Conservation (phyloP, 345 rosid species). For the Rhodomyrtus tomentosa region DNA sequence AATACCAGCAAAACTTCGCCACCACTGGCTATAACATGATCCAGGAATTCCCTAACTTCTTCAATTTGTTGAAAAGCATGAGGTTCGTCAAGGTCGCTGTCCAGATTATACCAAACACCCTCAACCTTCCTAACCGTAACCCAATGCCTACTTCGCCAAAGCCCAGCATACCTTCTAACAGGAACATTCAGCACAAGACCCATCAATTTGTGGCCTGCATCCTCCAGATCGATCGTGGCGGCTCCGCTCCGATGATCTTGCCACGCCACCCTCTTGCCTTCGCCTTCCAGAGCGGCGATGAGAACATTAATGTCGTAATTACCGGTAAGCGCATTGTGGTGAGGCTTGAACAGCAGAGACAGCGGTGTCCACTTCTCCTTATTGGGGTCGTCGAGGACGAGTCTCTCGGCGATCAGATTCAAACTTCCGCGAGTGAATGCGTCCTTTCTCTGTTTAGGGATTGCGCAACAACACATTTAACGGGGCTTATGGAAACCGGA, state of each 20-base stretch:
- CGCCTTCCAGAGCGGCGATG: constrained; percentile 57
- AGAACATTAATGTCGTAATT: constrained; percentile 84
- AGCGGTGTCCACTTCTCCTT: constrained; percentile 57
- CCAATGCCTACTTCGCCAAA: constrained; percentile 93
- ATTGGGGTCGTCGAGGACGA: constrained; percentile 45
- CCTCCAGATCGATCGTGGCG: constrained; percentile 45
- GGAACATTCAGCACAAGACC: constrained; percentile 75
- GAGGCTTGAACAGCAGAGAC: constrained; percentile 66
- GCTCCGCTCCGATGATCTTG: constrained; percentile 65
- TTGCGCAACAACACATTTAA: not conserved
- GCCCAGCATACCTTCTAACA: constrained; percentile 53
- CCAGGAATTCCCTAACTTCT: constrained; percentile 49
- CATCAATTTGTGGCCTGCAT: constrained; percentile 22
- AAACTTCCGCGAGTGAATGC: constrained; percentile 54
- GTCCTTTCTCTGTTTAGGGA: constrained; percentile 38
- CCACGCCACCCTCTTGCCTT: constrained; percentile 60
- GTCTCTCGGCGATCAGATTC: constrained; percentile 51
- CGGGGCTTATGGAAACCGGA: not conserved
- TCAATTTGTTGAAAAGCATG: constrained; percentile 21
- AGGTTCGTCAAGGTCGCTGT: constrained; percentile 63
- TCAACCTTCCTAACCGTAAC: constrained; percentile 53
- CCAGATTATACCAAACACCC: constrained; percentile 86
- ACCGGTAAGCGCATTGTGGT: constrained; percentile 67
- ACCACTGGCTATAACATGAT: constrained; percentile 33
- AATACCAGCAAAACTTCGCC: constrained; percentile 67